Evolutionary conservation across 2,329 filamentous ascomycete species (phyloP), one percentile per base, ranked within the genome.

Genomic region (Aspergillus piperis): DNA sequence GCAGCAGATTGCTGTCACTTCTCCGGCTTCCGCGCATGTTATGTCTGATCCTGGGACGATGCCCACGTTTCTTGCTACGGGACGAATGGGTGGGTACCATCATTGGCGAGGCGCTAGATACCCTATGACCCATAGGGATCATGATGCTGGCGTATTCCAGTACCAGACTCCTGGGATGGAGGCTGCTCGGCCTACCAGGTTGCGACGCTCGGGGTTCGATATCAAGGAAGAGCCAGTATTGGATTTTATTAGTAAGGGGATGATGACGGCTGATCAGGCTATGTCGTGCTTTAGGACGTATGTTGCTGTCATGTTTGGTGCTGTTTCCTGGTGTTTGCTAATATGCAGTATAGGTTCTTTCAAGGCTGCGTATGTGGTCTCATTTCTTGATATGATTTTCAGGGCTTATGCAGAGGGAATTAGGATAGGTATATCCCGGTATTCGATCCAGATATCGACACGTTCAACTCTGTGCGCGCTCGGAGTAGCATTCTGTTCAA

Each of bases 401-500:
- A 19, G 6, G 19, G n/a, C 30, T 44, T 17, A 30, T 58, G 23
- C 2, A 38, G 42, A 3, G n/a, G 11, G 11, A 15, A 7, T 15
- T 21, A 80, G 76, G 77, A 83, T 66, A 78, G 78, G 61, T 78
- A 82, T 50, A 80, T 83, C 3, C 81, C 81, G 0, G 75, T 83
- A 2, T 83, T 83, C 51, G 81, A 81, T 54, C 74, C 77, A 15
- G 63, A 64, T 13, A 69, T 75, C 38, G 83, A 85, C 61, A 80
- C 78, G 0, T 77, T 83, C 52, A 67, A 76, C 0, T 80, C 78
- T 0, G 75, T 85, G 2, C 73, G 78, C 15, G 67, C 71, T 8
- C 75, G 83, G 11, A 84, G 81, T 57, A 76, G 77, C 3, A 77
- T 85, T 15, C 72, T 86, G 0, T 80, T 85, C 51, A 81, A 83